Conservation (phyloP, 768 basidiomycete species). For the Mycena albidolilacea region DNA sequence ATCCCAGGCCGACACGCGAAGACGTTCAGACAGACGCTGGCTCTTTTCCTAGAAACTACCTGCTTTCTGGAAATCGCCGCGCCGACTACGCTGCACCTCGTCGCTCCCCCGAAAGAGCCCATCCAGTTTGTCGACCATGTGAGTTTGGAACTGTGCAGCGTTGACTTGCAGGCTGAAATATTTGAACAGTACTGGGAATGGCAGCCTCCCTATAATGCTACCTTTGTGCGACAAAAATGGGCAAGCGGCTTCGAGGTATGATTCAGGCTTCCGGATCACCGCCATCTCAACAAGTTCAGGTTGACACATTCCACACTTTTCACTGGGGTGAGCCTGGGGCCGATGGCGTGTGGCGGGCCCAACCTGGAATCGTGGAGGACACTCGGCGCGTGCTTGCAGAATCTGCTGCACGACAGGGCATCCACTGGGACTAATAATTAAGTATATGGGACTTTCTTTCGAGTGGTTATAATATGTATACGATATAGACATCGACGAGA, state of each 20-base stretch:
- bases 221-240: slow-evolving; percentile 10
- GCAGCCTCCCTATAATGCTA: background rate
- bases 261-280: background rate
- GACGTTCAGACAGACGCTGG: slow-evolving; percentile 18
- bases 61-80: slow-evolving; percentile 21
- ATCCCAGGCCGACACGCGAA: slow-evolving; percentile 12
- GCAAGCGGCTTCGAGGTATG: slow-evolving; percentile 14
- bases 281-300: background rate
- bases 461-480: too few relatives aligned
- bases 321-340: slow-evolving; percentile 10
- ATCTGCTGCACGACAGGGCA: slow-evolving; percentile 18
- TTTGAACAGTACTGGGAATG: slow-evolving; percentile 14
- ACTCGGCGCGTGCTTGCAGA: slow-evolving; percentile 10
- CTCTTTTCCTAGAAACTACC: slow-evolving; percentile 12
- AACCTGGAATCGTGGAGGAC: slow-evolving; percentile 1
- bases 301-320: slow-evolving; percentile 20
- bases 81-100: slow-evolving; percentile 20
- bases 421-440: slow-evolving; percentile 5
- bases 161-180: background rate
- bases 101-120: slow-evolving; percentile 5
- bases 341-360: slow-evolving; percentile 5
- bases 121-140: slow-evolving; percentile 19
- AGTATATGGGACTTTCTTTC: too few relatives aligned
- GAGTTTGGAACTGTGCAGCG: background rate
- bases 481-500: too few relatives aligned